Evolutionary conservation across 257 asterid species (phyloP).

Genomic region (Paulownia fortunei): DNA sequence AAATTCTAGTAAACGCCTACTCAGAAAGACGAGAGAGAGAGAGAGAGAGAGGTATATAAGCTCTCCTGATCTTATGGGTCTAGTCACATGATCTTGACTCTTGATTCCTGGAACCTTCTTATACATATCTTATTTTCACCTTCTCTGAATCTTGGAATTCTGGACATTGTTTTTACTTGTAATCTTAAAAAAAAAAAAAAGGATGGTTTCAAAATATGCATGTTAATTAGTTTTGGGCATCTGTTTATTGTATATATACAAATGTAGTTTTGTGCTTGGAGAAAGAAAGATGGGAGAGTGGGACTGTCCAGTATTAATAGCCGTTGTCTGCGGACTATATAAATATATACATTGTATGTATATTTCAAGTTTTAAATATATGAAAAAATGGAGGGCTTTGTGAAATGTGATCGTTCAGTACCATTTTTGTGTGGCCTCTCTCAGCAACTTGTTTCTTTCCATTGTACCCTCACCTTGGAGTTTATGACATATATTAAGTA

Average conservation of each 20-base stretch:
- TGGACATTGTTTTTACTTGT: conserved; percentile 29
- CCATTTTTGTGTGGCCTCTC: conserved; percentile 17
- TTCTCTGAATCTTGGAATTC: conserved; percentile 45
- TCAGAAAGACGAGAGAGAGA: not conserved
- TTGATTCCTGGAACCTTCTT: conserved; percentile 61
- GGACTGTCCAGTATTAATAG: conserved; percentile 74
- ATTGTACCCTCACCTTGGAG: not conserved
- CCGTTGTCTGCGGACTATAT: conserved; percentile 73
- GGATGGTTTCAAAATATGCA: conserved; percentile 22
- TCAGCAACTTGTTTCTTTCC: not conserved
- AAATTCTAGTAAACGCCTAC: conserved; percentile 29
- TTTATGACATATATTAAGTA: not conserved
- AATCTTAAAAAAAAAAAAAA: conserved; percentile 28
- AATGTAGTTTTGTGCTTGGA: conserved; percentile 42
- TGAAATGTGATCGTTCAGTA: conserved; percentile 26
- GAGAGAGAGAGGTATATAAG: conserved; percentile 5
- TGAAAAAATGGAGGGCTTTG: conserved; percentile 40
- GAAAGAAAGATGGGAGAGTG: conserved; percentile 45
- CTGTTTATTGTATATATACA: conserved; percentile 17
- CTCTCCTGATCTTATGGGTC: conserved; percentile 57
- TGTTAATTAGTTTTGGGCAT: conserved; percentile 4
- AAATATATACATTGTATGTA: not conserved
- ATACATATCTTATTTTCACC: conserved; percentile 27
- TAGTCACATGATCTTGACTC: conserved; percentile 63
- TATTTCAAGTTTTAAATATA: conserved; percentile 11